These are phyloP conservation scores for Rhododendron vialii DNA, from an alignment of 148 eudicot genomes.

Conservation along the genomic window DNA sequence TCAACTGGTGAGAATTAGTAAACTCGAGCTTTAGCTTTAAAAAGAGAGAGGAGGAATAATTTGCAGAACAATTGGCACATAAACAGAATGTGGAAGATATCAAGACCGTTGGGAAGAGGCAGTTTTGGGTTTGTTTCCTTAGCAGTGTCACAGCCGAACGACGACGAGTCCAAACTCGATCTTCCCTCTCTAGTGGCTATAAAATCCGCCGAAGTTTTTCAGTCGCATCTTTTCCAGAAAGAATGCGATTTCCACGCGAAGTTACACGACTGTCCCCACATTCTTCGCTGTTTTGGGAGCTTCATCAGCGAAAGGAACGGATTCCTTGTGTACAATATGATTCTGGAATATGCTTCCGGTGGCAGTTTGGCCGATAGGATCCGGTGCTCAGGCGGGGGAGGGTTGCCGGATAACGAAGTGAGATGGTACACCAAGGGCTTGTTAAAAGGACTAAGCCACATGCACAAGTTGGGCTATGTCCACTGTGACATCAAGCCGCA, in stretches of 20 bases:
- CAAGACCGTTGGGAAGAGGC: constrained; percentile 4
- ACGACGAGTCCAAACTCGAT: neutral
- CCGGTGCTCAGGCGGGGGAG: neutral
- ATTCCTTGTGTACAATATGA: neutral
- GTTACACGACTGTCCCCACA: neutral
- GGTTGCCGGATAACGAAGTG: neutral
- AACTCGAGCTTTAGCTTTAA: too few relatives aligned
- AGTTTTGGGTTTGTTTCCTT: constrained; percentile 3
- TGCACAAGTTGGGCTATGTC: constrained; percentile 17
- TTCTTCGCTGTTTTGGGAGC: constrained; percentile 12
- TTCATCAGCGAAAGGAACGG: constrained; percentile 6
- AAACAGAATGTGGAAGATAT: neutral
- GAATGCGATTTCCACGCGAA: neutral
- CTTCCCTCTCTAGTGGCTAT: neutral
- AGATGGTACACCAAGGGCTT: constrained; percentile 4
- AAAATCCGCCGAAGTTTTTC: neutral
- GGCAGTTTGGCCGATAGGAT: constrained; percentile 11
- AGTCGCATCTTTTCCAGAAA: neutral
- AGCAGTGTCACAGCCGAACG: neutral
- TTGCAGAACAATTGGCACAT: too few relatives aligned
- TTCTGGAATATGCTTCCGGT: constrained; percentile 16
- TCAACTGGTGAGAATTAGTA: too few relatives aligned
- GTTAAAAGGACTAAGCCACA: neutral
- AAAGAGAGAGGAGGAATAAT: too few relatives aligned
- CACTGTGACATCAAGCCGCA: constrained; percentile 25